phyloP scores from a whole-genome alignment of 2,329 filamentous ascomycete species.

The Exophiala calicioides region DNA sequence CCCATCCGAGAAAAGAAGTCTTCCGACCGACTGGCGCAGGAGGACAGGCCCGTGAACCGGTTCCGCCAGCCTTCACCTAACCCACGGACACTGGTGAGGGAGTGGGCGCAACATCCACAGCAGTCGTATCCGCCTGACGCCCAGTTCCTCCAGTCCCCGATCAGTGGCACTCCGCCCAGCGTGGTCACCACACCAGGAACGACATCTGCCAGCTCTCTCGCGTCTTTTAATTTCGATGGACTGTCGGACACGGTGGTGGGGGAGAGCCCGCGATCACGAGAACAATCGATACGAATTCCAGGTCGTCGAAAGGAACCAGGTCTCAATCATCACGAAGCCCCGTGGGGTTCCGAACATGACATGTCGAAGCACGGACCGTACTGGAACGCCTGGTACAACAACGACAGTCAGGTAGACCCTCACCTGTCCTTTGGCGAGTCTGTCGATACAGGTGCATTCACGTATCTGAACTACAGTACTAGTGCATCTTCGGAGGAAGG shows the following conservation, averaged over 20 bases:
- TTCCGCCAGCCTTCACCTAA: conserved; percentile 8
- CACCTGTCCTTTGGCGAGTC: conserved; percentile 19
- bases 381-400: conserved; percentile 20
- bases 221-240: conserved; percentile 25
- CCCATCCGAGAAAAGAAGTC: conserved; percentile 6
- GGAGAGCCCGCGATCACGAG: conserved; percentile 20
- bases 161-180: conserved; percentile 6
- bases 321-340: conserved; percentile 2
- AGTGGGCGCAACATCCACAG: conserved; percentile 10
- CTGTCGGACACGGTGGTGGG: conserved; percentile 21
- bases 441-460: conserved; percentile 23
- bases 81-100: neutral
- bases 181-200: conserved; percentile 14
- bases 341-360: conserved; percentile 13
- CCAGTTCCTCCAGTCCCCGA: conserved; percentile 12
- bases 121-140: conserved; percentile 6
- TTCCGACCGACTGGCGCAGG: neutral
- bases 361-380: conserved; percentile 3
- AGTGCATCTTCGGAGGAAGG: conserved; percentile 25
- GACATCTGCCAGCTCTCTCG: conserved; percentile 20
- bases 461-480: conserved; percentile 27
- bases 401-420: conserved; percentile 25
- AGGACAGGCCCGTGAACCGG: neutral
- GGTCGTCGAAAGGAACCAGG: conserved; percentile 5
- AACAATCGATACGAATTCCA: conserved; percentile 14